Evolutionary conservation across 2,329 filamentous ascomycete species (phyloP), one percentile per base, ranked within the genome.

Genomic region (Claviceps maximensis): DNA sequence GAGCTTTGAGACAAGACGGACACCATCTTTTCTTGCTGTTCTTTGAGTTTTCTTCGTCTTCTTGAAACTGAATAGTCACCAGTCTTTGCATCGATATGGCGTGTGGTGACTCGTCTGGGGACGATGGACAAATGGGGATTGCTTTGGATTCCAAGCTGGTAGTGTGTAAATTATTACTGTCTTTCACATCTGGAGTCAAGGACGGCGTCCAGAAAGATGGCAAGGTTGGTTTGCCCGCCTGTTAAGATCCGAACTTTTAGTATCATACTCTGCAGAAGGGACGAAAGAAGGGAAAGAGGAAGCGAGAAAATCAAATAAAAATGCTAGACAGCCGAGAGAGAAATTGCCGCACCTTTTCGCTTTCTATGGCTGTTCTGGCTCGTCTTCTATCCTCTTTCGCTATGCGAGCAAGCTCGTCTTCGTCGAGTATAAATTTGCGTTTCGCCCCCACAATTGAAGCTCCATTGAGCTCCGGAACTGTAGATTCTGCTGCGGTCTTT

Each of bases 191-290:
- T 13, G 89, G 89, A 0, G 87, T 94, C 54, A 91, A 78, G 0
- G 86, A 87, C 0, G 89, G 91, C 1, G 91, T 85, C 93, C 91
- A 97, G 70, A 97, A 97, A 0, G 89, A 94, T 0, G 89, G 87
- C 0, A 95, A 71, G 17, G 78, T 77, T 1, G 80, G 78, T 67
- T 85, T 87, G 9, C 78, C 74, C 2, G 81, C 77, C 63, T 82
- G 3, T 80, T 76, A 63, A 80, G 45, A 19, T 46, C 19, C n/a
- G 40, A 15, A 17, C 61, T 31, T 42, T 58, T 52, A 59, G 54
- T 9, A 13, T 13, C 27, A 12, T 49, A 29, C 38, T 41, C 19
- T 46, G 3, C 15, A 49, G 15, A 12, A 33, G 31, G 31, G 31
- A 33, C 9, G 10, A 33, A 40, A 15, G 5, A 47, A 15, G n/a